A percentile compares a stretch with the other conserved stretches of the same genome.
These are phyloP conservation scores for Pythium rhizo-oryzae DNA, from an alignment of 352 stramenopile genomes.

Conservation along the genomic window DNA sequence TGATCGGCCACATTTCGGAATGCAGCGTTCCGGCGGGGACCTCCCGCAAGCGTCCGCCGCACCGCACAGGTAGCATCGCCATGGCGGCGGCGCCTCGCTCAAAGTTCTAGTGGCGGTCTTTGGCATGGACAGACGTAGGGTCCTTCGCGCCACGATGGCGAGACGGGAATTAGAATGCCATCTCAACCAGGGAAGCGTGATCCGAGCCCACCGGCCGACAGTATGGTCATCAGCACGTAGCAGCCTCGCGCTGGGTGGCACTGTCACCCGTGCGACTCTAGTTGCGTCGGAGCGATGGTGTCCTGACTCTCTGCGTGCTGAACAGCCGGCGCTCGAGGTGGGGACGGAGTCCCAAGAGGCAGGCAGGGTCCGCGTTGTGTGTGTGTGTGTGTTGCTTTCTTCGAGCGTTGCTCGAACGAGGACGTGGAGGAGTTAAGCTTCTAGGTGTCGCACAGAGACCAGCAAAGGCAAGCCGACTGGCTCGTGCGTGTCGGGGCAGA, in stretches of 20 bases:
- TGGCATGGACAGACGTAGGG: neutral
- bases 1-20: neutral
- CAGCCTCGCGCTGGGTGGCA: neutral
- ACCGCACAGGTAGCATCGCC: neutral
- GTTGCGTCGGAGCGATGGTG: neutral
- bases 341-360: too few relatives aligned
- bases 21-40: neutral
- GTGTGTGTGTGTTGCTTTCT: too few relatives aligned
- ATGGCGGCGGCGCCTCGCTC: neutral
- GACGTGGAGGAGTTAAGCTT: too few relatives aligned
- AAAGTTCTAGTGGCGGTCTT: neutral
- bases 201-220: neutral
- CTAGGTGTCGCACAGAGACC: too few relatives aligned
- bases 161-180: neutral
- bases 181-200: neutral
- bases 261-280: slow-evolving; percentile 7
- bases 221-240: neutral
- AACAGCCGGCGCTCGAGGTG: too few relatives aligned
- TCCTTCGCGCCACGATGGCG: neutral
- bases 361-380: too few relatives aligned
- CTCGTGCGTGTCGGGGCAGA: too few relatives aligned
- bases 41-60: neutral
- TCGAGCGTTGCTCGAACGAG: too few relatives aligned
- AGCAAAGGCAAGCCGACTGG: too few relatives aligned
- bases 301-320: neutral